These are phyloP conservation scores for Nepenthes gracilis DNA, from an alignment of 148 eudicot genomes.

Conservation along the genomic window DNA sequence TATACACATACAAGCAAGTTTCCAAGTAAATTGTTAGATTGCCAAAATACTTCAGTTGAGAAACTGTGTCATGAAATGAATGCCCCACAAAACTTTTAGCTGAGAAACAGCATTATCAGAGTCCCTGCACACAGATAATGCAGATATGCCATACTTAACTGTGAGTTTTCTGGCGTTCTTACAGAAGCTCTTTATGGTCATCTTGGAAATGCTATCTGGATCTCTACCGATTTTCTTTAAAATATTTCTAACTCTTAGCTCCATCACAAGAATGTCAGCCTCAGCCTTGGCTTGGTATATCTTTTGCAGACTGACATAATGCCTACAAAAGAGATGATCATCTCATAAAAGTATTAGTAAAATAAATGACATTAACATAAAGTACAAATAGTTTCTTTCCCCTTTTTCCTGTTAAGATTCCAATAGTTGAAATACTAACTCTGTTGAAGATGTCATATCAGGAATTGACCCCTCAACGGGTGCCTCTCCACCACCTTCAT, in stretches of 20 bases:
- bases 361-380: neutral
- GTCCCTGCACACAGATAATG: too few species aligned
- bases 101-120: too few species aligned
- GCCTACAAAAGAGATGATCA: conserved; percentile 24
- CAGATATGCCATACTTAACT: conserved; percentile 37
- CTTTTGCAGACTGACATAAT: conserved; percentile 82
- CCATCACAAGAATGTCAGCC: conserved; percentile 64
- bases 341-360: conserved; percentile 2
- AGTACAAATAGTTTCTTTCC: neutral
- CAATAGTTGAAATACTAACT: conserved; percentile 31
- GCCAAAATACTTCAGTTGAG: too few species aligned
- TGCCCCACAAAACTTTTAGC: too few species aligned
- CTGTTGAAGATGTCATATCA: conserved; percentile 98
- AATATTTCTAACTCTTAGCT: conserved; percentile 49
- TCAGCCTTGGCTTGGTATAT: conserved; percentile 96
- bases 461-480: conserved; percentile 98
- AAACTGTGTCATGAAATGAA: too few species aligned
- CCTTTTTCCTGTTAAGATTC: neutral
- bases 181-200: conserved; percentile 65
- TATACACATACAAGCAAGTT: too few species aligned
- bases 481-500: conserved; percentile 87
- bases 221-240: conserved; percentile 77
- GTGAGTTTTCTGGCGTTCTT: conserved; percentile 86
- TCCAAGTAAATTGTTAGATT: too few species aligned
- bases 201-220: conserved; percentile 61